A percentile compares a stretch with the other conserved stretches of the same genome.
Evolutionary conservation across 768 basidiomycete genomes (phyloP).

Genomic region (Mycena belliarum): DNA sequence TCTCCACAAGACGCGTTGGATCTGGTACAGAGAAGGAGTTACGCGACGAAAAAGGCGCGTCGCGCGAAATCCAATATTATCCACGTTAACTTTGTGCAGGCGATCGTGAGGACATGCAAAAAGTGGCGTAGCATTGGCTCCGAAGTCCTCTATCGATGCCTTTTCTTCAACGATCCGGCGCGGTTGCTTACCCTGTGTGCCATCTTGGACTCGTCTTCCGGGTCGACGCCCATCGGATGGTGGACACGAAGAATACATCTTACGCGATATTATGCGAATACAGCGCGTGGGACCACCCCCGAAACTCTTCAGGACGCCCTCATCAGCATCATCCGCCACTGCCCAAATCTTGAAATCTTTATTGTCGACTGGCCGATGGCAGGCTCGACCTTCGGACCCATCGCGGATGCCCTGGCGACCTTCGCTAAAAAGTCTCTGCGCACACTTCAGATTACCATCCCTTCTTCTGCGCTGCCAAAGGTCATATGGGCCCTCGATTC

Average conservation of each 20-base stretch:
- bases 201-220: slow-evolving; percentile 48
- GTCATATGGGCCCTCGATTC: slow-evolving; percentile 73
- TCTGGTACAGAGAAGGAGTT: slow-evolving; percentile 58
- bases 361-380: slow-evolving; percentile 67
- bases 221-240: slow-evolving; percentile 56
- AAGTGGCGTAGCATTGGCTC: slow-evolving; percentile 61
- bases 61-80: no score
- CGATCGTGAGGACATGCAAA: slow-evolving; percentile 68
- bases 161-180: slow-evolving; percentile 65
- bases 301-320: slow-evolving; percentile 56
- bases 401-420: slow-evolving; percentile 63
- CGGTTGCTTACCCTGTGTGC: slow-evolving; percentile 53
- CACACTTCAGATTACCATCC: slow-evolving; percentile 63
- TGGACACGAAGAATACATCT: slow-evolving; percentile 76
- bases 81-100: slow-evolving; percentile 36
- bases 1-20: slow-evolving; percentile 61
- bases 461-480: slow-evolving; percentile 55
- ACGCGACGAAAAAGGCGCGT: slow-evolving; percentile 66
- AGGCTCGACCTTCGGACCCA: slow-evolving; percentile 51
- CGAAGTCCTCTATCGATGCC: slow-evolving; percentile 67
- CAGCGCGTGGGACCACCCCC: slow-evolving; percentile 41
- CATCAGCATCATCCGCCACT: slow-evolving; percentile 58
- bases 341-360: slow-evolving; percentile 75
- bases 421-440: slow-evolving; percentile 53
- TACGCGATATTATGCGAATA: slow-evolving; percentile 45